Evolutionary conservation across 2,329 filamentous ascomycete species (phyloP), one percentile per base, ranked within the genome.

Genomic region (Microdochium trichocladiopsis): DNA sequence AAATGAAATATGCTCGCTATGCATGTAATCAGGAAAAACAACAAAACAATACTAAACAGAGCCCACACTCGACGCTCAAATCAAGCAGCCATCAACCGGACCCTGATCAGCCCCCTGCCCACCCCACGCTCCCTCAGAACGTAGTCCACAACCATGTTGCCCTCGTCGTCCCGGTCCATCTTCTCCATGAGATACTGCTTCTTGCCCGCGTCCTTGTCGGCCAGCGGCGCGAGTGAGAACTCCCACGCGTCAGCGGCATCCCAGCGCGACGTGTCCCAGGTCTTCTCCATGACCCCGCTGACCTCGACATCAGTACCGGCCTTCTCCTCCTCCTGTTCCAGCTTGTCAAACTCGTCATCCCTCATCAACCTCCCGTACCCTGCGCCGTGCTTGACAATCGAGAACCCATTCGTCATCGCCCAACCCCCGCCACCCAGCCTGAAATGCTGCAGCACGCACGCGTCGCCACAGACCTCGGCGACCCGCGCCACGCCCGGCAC

Each of bases 401-500:
- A 73, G 56, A 66, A 74, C 1, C 72, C 72, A 53, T 74, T 74
- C 28, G 69, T 69, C 50, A 74, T 57, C 47, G 69, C 51, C 56
- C 56, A 58, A 16, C 21, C 41, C 6, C 55, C 55, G 47, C 55
- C 56, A 24, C 51, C 51, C 50, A 58, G 57, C 58, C 67, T 60
- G 65, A 66, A 74, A 54, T 70, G 66, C 28, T 69, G 69, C 49
- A 75, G 60, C 18, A 73, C 59, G 48, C 71, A 73, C 14, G 53
- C 41, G 18, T 70, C 64, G 2, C 72, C 72, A 54, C 71, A 74
- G 8, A 71, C 54, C 16, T 67, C 61, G 33, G 67, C 61, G 12
- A 74, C 62, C 3, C 65, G 56, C 24, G 64, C 63, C 43, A 73
- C 60, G 49, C 68, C 67, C 49, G 68, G 63, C 56, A 74, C 66